Conservation (phyloP, 2,329 filamentous ascomycete species). For the Cercospora zeina region DNA sequence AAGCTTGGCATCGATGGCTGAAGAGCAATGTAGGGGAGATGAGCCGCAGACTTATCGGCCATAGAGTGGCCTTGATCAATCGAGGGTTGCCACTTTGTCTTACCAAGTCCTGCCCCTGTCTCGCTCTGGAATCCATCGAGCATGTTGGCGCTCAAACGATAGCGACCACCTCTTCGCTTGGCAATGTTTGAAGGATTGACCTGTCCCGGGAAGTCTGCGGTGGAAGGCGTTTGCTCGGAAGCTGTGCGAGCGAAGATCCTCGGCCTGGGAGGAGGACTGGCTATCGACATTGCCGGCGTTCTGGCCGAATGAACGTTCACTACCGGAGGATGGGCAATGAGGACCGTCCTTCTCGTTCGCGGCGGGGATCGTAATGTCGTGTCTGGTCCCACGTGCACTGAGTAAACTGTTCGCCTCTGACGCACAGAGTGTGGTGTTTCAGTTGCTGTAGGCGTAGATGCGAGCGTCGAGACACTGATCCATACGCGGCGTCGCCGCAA, state of each 20-base stretch:
- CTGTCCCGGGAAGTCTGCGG: constrained; percentile 17
- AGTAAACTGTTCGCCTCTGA: not conserved
- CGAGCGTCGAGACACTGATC: not conserved
- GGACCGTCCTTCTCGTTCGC: not conserved
- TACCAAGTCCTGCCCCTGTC: not conserved
- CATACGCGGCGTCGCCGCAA: not conserved
- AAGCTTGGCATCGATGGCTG: not conserved
- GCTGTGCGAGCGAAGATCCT: not conserved
- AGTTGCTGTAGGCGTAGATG: not conserved
- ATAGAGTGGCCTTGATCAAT: not conserved
- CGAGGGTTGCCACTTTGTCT: not conserved
- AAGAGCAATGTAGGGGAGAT: not conserved
- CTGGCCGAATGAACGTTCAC: not conserved
- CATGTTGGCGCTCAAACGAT: not conserved
- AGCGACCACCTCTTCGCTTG: not conserved
- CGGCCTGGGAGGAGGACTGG: not conserved
- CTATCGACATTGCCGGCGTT: not conserved
- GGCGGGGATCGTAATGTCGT: not conserved
- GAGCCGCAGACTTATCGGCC: not conserved
- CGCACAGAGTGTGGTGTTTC: not conserved
- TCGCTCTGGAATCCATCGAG: not conserved
- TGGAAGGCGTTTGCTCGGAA: constrained; percentile 5
- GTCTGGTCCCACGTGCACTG: not conserved
- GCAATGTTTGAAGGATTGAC: constrained; percentile 14
- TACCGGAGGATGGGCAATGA: not conserved